These are phyloP conservation scores for Durio zibethinus DNA, from an alignment of 345 rosid genomes.

Conservation along the genomic window DNA sequence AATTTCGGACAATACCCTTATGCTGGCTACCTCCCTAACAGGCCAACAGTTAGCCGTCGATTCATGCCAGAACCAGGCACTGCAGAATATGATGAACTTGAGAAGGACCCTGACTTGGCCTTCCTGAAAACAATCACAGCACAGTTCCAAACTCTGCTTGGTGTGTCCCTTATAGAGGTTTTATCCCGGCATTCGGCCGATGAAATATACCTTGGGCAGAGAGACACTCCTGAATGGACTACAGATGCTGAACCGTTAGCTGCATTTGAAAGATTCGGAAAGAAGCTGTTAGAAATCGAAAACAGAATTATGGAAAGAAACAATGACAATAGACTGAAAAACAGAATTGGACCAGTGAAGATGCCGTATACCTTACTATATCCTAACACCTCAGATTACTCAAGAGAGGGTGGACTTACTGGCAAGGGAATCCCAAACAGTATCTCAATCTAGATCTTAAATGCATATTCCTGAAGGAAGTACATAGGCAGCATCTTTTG, in stretches of 20 bases:
- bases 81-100: conserved; percentile 56
- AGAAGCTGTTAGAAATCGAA: conserved; percentile 56
- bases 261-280: conserved; percentile 60
- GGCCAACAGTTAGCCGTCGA: conserved; percentile 81
- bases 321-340: conserved; percentile 57
- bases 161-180: conserved; percentile 77
- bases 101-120: conserved; percentile 43
- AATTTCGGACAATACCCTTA: conserved; percentile 96
- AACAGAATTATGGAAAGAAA: conserved; percentile 49
- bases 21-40: conserved; percentile 92
- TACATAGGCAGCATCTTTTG: background rate
- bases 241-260: conserved; percentile 58
- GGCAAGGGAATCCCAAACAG: conserved; percentile 94
- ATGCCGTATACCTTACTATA: conserved; percentile 75
- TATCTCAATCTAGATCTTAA: conserved; percentile 51
- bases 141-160: conserved; percentile 80
- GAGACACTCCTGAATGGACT: conserved; percentile 72
- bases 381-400: conserved; percentile 65
- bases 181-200: conserved; percentile 80
- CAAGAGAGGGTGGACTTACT: conserved; percentile 63
- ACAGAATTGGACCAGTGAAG: conserved; percentile 71
- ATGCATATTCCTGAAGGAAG: background rate
- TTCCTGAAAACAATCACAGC: conserved; percentile 87
- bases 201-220: conserved; percentile 85
- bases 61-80: conserved; percentile 96